Percentiles rank a stretch among this genome's conserved stretches.
Evolutionary conservation across 2,329 filamentous ascomycete species (phyloP).

Genomic region (Verticillium alfalfae): DNA sequence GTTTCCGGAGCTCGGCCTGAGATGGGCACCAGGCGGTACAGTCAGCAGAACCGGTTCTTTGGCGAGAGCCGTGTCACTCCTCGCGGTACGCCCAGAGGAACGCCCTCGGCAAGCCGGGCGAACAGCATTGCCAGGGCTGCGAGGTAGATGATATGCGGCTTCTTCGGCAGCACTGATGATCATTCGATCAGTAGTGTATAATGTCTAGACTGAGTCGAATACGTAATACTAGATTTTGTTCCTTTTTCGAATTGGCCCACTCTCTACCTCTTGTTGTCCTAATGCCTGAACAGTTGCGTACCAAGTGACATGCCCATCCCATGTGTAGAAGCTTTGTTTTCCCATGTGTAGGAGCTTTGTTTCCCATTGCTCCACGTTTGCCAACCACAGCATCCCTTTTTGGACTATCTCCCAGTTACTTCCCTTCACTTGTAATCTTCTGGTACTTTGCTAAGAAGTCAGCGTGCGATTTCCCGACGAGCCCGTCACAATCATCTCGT

Average conservation of each 20-base stretch:
- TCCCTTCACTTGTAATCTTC: background rate
- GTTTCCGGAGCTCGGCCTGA: slow-evolving; percentile 10
- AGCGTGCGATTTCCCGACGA: slow-evolving; percentile 33
- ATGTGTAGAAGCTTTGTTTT: no score
- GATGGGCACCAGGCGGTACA: slow-evolving; percentile 21
- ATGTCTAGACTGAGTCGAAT: no score
- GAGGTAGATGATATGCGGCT: background rate
- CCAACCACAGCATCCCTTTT: background rate
- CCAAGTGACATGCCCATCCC: no score
- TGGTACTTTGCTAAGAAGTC: slow-evolving; percentile 21
- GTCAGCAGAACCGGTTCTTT: slow-evolving; percentile 34
- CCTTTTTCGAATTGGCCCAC: no score
- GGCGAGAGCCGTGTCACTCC: slow-evolving; percentile 34
- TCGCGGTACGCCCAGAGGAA: slow-evolving; percentile 27
- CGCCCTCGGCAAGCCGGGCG: slow-evolving; percentile 26
- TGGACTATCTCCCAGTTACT: background rate
- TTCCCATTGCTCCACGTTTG: no score
- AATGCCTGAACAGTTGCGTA: no score
- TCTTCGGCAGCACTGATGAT: no score
- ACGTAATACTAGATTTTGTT: no score
- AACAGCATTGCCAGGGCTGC: slow-evolving; percentile 3
- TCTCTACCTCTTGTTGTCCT: no score
- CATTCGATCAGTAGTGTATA: no score
- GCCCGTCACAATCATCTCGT: slow-evolving; percentile 43
- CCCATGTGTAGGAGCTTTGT: no score